Evolutionary conservation across 768 basidiomycete genomes (phyloP), one percentile per base, ranked within the genome.

Genomic region (Rhodotorula toruloides): DNA sequence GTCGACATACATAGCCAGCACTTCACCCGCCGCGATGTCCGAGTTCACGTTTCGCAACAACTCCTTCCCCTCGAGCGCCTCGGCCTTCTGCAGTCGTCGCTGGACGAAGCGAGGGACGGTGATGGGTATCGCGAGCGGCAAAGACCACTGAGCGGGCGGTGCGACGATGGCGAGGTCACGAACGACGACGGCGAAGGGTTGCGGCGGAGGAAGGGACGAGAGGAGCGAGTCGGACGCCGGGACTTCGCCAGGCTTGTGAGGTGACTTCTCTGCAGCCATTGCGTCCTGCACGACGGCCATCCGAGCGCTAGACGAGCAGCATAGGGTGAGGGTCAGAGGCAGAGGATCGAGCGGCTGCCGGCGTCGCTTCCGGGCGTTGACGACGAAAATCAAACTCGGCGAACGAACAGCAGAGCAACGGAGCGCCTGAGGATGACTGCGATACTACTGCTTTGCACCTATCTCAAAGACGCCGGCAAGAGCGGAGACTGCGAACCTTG

Each of bases 1-100:
- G n/a, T n/a, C n/a, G n/a, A n/a, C 78, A 65, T 61, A 78, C 79
- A 79, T 77, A 9, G 79, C 79, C 14, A 80, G 63, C n/a, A 80
- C 74, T 63, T 80, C 78, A 16, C 79, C 79, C 31, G 75, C 69
- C 25, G 71, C 54, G 57, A 79, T 78, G 34, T 68, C 68, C 17
- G 75, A 74, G 31, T 62, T 70, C 13, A 78, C 78, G 4, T 74
- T 65, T 10, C 76, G 64, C 22, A 80, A 65, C 46, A 80, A 49
- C 44, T 48, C 58, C 14, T 49, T 60, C 34, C 58, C 32, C 32
- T 42, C 60, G 29, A 32, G 31, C 22, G 46, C 44, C 7, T 19
- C 34, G 8, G n/a, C 53, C 46, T 48, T 62, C 60, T n/a, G 36
- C 17, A 57, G 1, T 5, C 48, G 42, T 27, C 37, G 25, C 10